Percentiles rank a stretch among this genome's conserved stretches.
Evolutionary conservation across 2,329 filamentous ascomycete species (phyloP).

Genomic region (Colletotrichum cuscutae): DNA sequence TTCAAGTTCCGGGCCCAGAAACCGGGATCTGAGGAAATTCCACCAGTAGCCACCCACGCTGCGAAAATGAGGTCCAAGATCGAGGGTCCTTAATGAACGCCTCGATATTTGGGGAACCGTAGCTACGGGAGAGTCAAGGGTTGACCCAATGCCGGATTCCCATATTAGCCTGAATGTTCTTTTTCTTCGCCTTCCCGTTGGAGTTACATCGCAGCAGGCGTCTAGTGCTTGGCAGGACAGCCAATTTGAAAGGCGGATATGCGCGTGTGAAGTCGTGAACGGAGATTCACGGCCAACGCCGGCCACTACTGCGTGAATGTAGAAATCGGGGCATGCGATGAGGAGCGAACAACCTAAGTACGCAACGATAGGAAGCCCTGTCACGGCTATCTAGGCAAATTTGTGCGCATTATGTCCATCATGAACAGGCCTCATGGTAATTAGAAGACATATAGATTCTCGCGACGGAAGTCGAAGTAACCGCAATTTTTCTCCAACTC

Average conservation of each 20-base stretch:
- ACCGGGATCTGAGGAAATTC: background rate
- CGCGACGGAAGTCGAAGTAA: background rate
- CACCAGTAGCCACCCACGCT: conserved; percentile 8
- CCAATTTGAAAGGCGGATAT: background rate
- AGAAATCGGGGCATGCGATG: background rate
- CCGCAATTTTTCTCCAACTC: background rate
- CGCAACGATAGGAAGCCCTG: background rate
- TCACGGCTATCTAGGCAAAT: background rate
- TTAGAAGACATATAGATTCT: too few relatives aligned
- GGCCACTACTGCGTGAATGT: background rate
- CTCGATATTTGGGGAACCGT: background rate
- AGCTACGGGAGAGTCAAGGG: background rate
- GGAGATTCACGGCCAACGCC: background rate
- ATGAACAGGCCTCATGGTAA: too few relatives aligned
- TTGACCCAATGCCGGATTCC: background rate
- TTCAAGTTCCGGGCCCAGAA: background rate
- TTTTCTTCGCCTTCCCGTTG: background rate
- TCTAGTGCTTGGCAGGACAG: background rate
- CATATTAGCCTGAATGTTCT: conserved; percentile 10
- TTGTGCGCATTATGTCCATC: too few relatives aligned
- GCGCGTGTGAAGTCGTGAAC: background rate
- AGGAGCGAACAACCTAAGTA: background rate
- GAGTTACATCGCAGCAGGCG: background rate
- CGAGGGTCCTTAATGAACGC: background rate
- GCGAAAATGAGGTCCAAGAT: background rate